These are phyloP conservation scores for Clohesyomyces aquaticus DNA, from an alignment of 495 filamentous ascomycete species.

Conservation along the genomic window DNA sequence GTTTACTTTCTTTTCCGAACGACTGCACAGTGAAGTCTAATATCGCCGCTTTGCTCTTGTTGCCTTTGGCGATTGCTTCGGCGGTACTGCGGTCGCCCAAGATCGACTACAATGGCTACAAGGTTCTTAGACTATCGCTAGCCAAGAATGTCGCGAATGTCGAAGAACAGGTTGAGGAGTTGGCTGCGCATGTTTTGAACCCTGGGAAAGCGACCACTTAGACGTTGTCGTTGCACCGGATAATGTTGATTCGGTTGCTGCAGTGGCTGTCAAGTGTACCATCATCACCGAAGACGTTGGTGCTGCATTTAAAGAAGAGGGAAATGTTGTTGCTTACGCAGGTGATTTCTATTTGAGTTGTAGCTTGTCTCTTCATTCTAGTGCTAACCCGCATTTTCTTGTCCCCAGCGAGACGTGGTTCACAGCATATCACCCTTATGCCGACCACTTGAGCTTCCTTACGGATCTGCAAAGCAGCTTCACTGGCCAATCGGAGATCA, in stretches of 20 bases:
- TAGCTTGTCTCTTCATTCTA: no score
- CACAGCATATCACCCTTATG: slow-evolving; percentile 60
- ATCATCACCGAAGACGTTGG: no score
- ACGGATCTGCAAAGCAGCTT: slow-evolving; percentile 54
- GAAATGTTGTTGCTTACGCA: no score
- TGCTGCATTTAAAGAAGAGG: no score
- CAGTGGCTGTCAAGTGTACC: slow-evolving; percentile 10
- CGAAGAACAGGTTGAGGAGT: slow-evolving; percentile 28
- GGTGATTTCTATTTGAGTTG: no score
- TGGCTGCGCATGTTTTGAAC: slow-evolving; percentile 31
- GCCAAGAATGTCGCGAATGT: slow-evolving; percentile 2
- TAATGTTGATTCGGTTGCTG: slow-evolving; percentile 22
- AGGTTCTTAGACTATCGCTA: slow-evolving; percentile 24
- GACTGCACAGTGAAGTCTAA: slow-evolving; percentile 29
- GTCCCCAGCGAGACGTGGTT: slow-evolving; percentile 52
- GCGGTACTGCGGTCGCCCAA: slow-evolving; percentile 16
- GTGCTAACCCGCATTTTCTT: no score
- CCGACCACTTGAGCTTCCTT: slow-evolving; percentile 60
- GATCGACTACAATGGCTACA: slow-evolving; percentile 32
- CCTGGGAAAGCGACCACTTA: slow-evolving; percentile 21
- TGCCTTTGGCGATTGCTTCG: slow-evolving; percentile 1
- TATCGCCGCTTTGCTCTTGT: slow-evolving; percentile 12
- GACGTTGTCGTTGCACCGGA: slow-evolving; percentile 32
- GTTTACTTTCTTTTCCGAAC: no score
- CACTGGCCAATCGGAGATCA: slow-evolving; percentile 56